Base-by-base conservation (phyloP, 2,329 filamentous ascomycete genomes). In the Alternaria sp. region DNA sequence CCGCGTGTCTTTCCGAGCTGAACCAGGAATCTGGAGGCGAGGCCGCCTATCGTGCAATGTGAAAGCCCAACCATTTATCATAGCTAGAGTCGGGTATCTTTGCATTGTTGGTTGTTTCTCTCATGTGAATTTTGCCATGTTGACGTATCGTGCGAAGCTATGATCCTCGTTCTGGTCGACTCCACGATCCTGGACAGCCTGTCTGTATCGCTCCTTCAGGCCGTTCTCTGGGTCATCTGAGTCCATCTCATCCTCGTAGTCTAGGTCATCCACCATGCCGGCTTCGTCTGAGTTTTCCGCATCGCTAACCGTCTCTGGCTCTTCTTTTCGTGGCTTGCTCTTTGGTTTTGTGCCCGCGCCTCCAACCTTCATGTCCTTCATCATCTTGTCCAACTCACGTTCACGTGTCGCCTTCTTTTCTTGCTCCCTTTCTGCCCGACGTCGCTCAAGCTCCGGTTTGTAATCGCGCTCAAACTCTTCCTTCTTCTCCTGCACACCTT, bases 401-500 rank as follows among this genome's bases (percentile, higher is more conserved):
- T 97, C 90, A 46, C 93, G 85, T 28, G 87, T 81, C 60, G 86
- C 86, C 62, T 87, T 85, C 82, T 94, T 94, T 68, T 89, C 85
- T 63, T 90, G 86, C 62, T 96, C 92, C 25, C 93, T 87, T 77
- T 94, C 89, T 62, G 87, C 86, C 64, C 89, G 85, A 75, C 92
- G 87, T 64, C 89, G 87, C 80, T 97, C 92, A 58, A 98, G 85
- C 79, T 98, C 95, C 0, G 95, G 95, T 66, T 91, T 91, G 80
- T 99, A 99, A 76, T 98, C 94, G 6, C 87, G 84, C 74, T 92
- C 86, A 73, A 98, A 99, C 77, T 99, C 96, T 54, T 90, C 85
- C 25, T 90, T 89, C 83, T 99, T 99, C 63, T 91, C 89, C 66
- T 91, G 85, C 1, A 99, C 94, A 0, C 94, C 93, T 43, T 89